Evolutionary conservation across 805 yeast genomes (phyloP).

Genomic region (Hanseniaspora lachancei): DNA sequence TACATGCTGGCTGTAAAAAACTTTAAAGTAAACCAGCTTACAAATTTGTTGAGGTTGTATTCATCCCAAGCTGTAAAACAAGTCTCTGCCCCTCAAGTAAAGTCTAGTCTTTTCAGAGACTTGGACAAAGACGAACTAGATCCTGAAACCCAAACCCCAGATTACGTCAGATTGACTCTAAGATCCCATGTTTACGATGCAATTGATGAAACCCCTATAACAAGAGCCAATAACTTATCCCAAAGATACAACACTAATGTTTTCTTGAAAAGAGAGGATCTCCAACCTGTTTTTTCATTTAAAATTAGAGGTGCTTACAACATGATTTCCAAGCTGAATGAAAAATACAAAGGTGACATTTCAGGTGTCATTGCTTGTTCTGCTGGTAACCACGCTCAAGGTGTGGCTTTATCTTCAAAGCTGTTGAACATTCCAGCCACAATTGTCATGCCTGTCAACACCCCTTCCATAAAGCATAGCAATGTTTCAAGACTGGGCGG

Average conservation of each 20-base stretch:
- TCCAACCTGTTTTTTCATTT: slow-evolving; percentile 88
- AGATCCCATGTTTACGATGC: slow-evolving; percentile 93
- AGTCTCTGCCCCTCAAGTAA: not conserved
- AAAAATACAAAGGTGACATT: slow-evolving; percentile 21
- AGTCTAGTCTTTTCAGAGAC: slow-evolving; percentile 20
- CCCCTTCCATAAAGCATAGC: slow-evolving; percentile 86
- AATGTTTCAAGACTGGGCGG: slow-evolving; percentile 89
- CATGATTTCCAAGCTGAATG: slow-evolving; percentile 77
- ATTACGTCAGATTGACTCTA: slow-evolving; percentile 77
- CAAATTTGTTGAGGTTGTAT: not conserved
- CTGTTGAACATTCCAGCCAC: slow-evolving; percentile 82
- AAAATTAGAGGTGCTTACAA: slow-evolving; percentile 96
- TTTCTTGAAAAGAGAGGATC: slow-evolving; percentile 77
- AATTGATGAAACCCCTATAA: slow-evolving; percentile 76
- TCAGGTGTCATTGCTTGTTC: slow-evolving; percentile 92
- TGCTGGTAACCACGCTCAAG: slow-evolving; percentile 99
- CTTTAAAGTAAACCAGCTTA: not conserved
- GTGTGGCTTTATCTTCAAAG: slow-evolving; percentile 87
- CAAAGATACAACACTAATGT: slow-evolving; percentile 65
- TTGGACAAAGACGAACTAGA: slow-evolving; percentile 37
- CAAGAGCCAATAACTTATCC: slow-evolving; percentile 61
- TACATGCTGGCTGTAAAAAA: not conserved
- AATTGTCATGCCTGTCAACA: slow-evolving; percentile 94
- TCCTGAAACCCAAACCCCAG: slow-evolving; percentile 57
- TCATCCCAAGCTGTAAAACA: not conserved